Evolutionary conservation across 441 rosid species (phyloP).

Genomic region (Pelargonium australe): DNA sequence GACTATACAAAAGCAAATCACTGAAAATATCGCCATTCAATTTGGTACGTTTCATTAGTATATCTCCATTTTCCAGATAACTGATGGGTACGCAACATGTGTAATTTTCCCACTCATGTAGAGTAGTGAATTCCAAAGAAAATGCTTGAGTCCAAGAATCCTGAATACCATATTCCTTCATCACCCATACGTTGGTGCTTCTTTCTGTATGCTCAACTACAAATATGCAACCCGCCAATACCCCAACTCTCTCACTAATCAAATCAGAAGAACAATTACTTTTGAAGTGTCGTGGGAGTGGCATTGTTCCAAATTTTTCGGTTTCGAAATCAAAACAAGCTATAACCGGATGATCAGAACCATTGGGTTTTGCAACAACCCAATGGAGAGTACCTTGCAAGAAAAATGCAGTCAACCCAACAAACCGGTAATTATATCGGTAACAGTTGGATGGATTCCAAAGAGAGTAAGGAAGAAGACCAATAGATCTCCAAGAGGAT

Average conservation of each 20-base stretch:
- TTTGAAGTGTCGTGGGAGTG: background rate
- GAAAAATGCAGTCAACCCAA: background rate
- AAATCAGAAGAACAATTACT: no score
- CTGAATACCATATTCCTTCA: background rate
- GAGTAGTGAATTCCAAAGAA: background rate
- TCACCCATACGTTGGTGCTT: background rate
- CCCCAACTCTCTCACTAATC: background rate
- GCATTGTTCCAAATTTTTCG: background rate
- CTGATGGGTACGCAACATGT: background rate
- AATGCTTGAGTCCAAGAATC: background rate
- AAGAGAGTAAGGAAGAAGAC: background rate
- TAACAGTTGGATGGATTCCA: background rate
- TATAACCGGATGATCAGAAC: background rate
- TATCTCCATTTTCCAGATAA: background rate
- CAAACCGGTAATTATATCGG: background rate
- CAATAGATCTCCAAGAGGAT: background rate
- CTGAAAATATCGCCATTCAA: no score
- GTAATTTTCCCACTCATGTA: background rate
- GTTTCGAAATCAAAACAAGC: background rate
- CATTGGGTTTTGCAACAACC: background rate
- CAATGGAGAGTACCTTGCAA: background rate
- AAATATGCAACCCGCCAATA: background rate
- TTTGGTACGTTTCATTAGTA: background rate
- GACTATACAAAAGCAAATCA: no score
- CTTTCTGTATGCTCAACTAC: background rate